phyloP scores from a whole-genome alignment of 139 green algal species.

The Micractinium conductrix region DNA sequence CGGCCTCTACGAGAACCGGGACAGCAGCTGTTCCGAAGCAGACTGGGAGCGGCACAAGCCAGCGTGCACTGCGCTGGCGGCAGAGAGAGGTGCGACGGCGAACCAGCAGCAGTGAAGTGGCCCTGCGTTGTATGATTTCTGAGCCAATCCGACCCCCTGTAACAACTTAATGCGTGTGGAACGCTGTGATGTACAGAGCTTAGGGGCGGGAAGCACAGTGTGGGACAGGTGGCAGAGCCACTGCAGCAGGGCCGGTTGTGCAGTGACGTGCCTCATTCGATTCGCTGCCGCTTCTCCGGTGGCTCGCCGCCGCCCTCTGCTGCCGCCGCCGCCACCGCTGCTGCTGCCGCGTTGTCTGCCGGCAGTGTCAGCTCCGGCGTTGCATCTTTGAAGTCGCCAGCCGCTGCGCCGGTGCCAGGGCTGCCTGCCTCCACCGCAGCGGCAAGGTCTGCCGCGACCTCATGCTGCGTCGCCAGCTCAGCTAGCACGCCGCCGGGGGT shows the following conservation, averaged over 20 bases:
- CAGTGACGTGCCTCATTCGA: background rate
- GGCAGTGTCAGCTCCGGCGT: background rate
- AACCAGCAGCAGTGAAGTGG: too few relatives aligned
- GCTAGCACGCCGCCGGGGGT: conserved; percentile 6
- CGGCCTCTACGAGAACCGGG: too few relatives aligned
- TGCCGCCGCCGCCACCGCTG: background rate
- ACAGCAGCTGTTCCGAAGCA: too few relatives aligned
- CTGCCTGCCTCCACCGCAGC: background rate
- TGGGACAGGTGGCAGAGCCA: too few relatives aligned
- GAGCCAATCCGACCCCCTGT: too few relatives aligned
- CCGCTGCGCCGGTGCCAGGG: background rate
- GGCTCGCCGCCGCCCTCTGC: background rate
- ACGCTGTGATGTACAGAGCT: too few relatives aligned
- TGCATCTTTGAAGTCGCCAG: background rate
- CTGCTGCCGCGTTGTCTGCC: background rate
- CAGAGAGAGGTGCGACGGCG: too few relatives aligned
- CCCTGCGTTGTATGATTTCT: too few relatives aligned
- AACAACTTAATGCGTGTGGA: too few relatives aligned
- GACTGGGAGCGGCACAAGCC: too few relatives aligned
- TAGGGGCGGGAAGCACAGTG: too few relatives aligned
- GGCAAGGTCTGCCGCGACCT: conserved; percentile 21
- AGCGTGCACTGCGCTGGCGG: too few relatives aligned
- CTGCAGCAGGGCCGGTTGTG: background rate
- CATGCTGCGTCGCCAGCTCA: conserved; percentile 8
- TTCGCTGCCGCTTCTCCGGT: conserved; percentile 2